Conservation (phyloP, 2,329 filamentous ascomycete genomes). For the Hypoxylon sp. region DNA sequence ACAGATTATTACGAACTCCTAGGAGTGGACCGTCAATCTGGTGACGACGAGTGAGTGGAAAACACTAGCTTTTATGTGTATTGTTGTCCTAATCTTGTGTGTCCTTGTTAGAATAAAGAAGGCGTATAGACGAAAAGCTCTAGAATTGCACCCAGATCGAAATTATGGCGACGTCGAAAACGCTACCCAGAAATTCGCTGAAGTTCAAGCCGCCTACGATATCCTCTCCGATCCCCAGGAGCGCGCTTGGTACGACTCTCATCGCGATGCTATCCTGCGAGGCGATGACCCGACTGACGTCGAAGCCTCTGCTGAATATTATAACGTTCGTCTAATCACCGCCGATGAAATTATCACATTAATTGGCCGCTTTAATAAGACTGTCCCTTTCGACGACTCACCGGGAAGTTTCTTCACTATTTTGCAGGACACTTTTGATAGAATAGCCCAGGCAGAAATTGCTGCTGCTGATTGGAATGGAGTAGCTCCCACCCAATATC, state of each 20-base stretch:
- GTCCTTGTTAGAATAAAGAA: slow-evolving; percentile 81
- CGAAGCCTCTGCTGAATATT: slow-evolving; percentile 69
- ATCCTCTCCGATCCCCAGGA: slow-evolving; percentile 97
- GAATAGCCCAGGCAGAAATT: slow-evolving; percentile 84
- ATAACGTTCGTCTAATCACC: slow-evolving; percentile 82
- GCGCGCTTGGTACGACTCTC: slow-evolving; percentile 97
- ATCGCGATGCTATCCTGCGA: slow-evolving; percentile 85
- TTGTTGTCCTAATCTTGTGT: slow-evolving; percentile 12
- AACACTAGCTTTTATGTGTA: neutral
- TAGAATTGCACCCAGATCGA: slow-evolving; percentile 94
- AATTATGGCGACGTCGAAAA: slow-evolving; percentile 89
- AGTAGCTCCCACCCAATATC: slow-evolving; percentile 75
- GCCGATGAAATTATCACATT: slow-evolving; percentile 83
- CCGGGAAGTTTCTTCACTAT: slow-evolving; percentile 88
- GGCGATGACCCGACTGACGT: slow-evolving; percentile 69
- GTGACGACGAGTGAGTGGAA: slow-evolving; percentile 80
- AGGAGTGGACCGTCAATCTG: slow-evolving; percentile 78
- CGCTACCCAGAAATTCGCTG: slow-evolving; percentile 88
- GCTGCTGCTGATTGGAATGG: slow-evolving; percentile 79
- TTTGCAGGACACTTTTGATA: slow-evolving; percentile 81
- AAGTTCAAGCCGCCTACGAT: slow-evolving; percentile 93
- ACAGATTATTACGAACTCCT: slow-evolving; percentile 91
- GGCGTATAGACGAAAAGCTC: slow-evolving; percentile 89
- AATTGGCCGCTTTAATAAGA: slow-evolving; percentile 84
- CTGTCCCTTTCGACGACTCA: slow-evolving; percentile 84